phyloP scores from a whole-genome alignment of 1,284 basidiomycete genomes.

The Leccinum colubrinum region DNA sequence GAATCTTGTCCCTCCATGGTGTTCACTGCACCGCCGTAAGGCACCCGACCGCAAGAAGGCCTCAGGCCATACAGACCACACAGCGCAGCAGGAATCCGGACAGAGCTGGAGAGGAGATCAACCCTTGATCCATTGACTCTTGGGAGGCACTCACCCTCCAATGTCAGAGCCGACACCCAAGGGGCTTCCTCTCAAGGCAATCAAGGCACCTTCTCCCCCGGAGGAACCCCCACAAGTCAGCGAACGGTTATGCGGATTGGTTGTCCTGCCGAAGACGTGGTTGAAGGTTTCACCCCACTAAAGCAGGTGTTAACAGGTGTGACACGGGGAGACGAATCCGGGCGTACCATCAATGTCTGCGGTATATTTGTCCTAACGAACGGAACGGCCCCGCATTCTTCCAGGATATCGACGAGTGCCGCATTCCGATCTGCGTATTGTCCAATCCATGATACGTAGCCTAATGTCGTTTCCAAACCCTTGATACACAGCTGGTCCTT shows the following conservation, averaged over 20 bases:
- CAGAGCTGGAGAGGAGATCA: slow-evolving; percentile 41
- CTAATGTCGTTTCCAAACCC: slow-evolving; percentile 52
- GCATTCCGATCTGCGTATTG: slow-evolving; percentile 51
- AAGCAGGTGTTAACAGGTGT: neutral
- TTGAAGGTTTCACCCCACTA: slow-evolving; percentile 66
- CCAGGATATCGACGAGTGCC: slow-evolving; percentile 57
- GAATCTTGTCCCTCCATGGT: slow-evolving; percentile 71
- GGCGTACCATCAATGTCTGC: slow-evolving; percentile 59
- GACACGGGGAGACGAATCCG: neutral
- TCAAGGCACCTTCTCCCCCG: slow-evolving; percentile 65
- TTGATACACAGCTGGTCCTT: slow-evolving; percentile 60
- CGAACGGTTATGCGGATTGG: slow-evolving; percentile 57
- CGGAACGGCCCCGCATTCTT: slow-evolving; percentile 61
- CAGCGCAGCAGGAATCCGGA: slow-evolving; percentile 69
- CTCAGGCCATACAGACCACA: slow-evolving; percentile 69
- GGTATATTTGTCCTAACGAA: slow-evolving; percentile 74
- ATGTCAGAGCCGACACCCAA: slow-evolving; percentile 72
- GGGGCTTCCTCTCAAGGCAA: slow-evolving; percentile 54
- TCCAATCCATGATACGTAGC: slow-evolving; percentile 68
- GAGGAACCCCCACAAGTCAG: slow-evolving; percentile 59
- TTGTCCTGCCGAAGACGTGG: slow-evolving; percentile 65
- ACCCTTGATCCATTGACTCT: neutral
- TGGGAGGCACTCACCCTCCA: slow-evolving; percentile 46
- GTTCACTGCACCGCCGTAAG: slow-evolving; percentile 63
- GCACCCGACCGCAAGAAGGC: slow-evolving; percentile 69